Base-by-base conservation (phyloP, 495 filamentous ascomycete genomes). In the Neurospora sp. region DNA sequence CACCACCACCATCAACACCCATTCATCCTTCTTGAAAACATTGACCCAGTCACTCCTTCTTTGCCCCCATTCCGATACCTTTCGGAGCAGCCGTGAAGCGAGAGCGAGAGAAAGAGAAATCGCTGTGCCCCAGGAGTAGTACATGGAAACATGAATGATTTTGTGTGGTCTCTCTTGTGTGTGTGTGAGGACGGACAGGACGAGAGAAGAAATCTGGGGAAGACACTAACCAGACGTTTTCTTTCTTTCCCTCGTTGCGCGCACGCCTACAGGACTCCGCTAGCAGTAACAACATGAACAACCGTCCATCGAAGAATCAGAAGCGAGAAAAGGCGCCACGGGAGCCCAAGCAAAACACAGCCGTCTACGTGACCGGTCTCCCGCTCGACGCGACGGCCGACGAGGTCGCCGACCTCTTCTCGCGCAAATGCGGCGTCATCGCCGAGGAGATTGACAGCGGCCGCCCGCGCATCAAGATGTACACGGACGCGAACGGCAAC, bases 371-470 rank as follows among this genome's bases (percentile, higher is more conserved):
- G 46, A 96, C 93, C 4, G 91, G 89, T 14, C 88, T 99, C 5
- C 96, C 96, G 1, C 82, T 85, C 20, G 92, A 98, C 77, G 90
- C 87, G 23, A 90, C 90, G 0, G 84, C 90, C 27, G 90, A 94
- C 9, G 96, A 99, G 81, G 89, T 99, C 31, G 86, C 89, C 72
- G 86, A 92, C 14, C 86, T 92, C 37, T 99, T 99, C 85, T 93
- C 91, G 69, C 89, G 90, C 74, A 91, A 90, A 75, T 97, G 89
- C 81, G 96, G 96, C 69, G 91, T 99, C 76, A 97, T 99, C 75
- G 94, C 95, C 66, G 93, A 97, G 82, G 92, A 95, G 80, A 94
- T 96, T 75, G 96, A 98, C 77, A 91, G 86, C 74, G 91, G 92
- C 70, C 87, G 89, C 42, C 92, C 92, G 16, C 92, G 96, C 62